phyloP scores from a whole-genome alignment of 1,284 basidiomycete species.

The Ustilago crameri region DNA sequence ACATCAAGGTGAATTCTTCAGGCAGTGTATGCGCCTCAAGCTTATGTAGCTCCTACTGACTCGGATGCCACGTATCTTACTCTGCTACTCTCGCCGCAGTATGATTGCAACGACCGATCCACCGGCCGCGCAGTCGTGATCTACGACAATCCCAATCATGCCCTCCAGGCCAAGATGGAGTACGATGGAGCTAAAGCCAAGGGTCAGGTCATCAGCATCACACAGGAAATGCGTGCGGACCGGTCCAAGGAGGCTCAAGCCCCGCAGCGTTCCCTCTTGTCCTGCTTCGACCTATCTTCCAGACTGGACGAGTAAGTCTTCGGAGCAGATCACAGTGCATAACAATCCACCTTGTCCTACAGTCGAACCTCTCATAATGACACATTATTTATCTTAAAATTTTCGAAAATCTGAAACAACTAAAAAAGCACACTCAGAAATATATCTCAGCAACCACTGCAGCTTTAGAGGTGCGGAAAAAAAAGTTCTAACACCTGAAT shows the following conservation, averaged over 20 bases:
- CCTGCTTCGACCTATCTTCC: conserved; percentile 47
- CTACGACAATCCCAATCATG: conserved; percentile 83
- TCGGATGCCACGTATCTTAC: not conserved
- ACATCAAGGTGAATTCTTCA: conserved; percentile 81
- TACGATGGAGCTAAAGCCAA: conserved; percentile 90
- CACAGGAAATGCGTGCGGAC: conserved; percentile 48
- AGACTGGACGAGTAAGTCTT: conserved; percentile 35
- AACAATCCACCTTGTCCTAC: not conserved
- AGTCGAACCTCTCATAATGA: no score
- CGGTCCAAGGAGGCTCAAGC: conserved; percentile 13
- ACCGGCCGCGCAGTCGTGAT: conserved; percentile 83
- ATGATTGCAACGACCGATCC: conserved; percentile 93
- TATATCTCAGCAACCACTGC: no score
- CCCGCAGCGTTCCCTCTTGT: conserved; percentile 26
- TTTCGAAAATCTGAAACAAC: no score
- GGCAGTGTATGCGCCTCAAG: not conserved
- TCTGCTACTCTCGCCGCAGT: conserved; percentile 71
- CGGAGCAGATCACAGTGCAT: not conserved
- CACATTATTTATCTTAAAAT: no score
- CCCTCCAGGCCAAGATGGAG: conserved; percentile 83
- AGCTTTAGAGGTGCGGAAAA: no score
- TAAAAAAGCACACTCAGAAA: no score
- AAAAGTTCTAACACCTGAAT: no score
- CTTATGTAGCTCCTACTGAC: not conserved
- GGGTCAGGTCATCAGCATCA: conserved; percentile 69